A percentile compares a stretch with the other conserved stretches of the same genome.
These are phyloP conservation scores for Trichoderma semiorbis DNA, from an alignment of 2,329 filamentous ascomycete species.

Conservation along the genomic window DNA sequence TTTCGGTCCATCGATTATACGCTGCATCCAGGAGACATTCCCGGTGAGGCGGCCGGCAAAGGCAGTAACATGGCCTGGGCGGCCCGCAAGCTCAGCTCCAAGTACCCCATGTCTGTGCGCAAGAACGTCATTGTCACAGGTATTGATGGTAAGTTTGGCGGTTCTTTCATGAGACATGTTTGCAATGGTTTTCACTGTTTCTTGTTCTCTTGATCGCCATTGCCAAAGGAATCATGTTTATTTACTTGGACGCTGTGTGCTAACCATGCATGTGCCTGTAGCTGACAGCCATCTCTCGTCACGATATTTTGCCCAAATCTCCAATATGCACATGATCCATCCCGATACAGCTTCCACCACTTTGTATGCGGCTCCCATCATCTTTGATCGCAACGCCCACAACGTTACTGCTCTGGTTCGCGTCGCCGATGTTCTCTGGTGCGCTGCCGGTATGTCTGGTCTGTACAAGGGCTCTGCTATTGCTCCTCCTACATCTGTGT, in stretches of 20 bases:
- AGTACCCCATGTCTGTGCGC: constrained; percentile 50
- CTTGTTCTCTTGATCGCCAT: background rate
- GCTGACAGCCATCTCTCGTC: constrained; percentile 68
- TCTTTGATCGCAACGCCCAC: constrained; percentile 72
- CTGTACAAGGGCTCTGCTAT: constrained; percentile 62
- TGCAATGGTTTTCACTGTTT: background rate
- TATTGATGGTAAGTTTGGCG: constrained; percentile 61
- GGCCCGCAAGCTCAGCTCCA: constrained; percentile 61
- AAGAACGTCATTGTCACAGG: constrained; percentile 66
- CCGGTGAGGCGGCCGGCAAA: constrained; percentile 68
- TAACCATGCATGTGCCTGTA: constrained; percentile 32
- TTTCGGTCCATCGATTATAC: constrained; percentile 67
- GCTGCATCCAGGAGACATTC: constrained; percentile 62
- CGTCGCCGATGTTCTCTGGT: constrained; percentile 70
- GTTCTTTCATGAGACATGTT: background rate
- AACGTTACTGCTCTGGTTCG: constrained; percentile 64
- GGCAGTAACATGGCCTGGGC: constrained; percentile 73
- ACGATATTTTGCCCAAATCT: constrained; percentile 64
- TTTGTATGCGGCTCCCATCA: constrained; percentile 66
- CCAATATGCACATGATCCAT: constrained; percentile 58
- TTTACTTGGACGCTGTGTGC: background rate
- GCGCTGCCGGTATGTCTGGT: constrained; percentile 66
- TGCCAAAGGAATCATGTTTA: background rate
- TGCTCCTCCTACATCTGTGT: constrained; percentile 70
- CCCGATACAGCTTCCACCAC: constrained; percentile 60